Base-by-base conservation (phyloP, 305 asterid genomes). In the Rubia peregrina region DNA sequence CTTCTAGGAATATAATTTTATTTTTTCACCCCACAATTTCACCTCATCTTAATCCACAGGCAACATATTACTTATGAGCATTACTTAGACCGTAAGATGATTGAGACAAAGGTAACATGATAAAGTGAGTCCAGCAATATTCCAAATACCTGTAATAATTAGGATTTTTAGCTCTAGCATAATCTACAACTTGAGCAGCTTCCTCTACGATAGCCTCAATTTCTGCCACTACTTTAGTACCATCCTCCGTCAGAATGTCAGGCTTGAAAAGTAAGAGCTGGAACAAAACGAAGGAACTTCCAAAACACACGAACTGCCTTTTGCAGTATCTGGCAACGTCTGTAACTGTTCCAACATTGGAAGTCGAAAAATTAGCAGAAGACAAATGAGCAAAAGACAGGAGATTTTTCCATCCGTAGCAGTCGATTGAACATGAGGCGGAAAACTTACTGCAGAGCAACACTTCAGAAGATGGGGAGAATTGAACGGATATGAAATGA, bases 141-240 rank as follows among this genome's bases (percentile, higher is more conserved):
- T 11, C 41, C 24, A 65, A 51, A 71, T 81, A 91, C 98, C 99
- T 90, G 94, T 88, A 90, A 85, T 95, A 95, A 77, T 95, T 95
- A 70, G 98, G 92, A 76, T 91, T 86, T 80, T 88, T 88, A 42
- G 86, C 89, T 75, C 76, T 90, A 70, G 92, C 83, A 53, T 86
- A 89, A 77, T 86, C 98, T 75, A 95, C 99, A 72, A 95, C 95
- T 81, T 91, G 97, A 77, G 98, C 99, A 71, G 98, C 98, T 84
- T 94, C 99, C 83, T 94, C 96, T 85, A 94, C 69, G 78, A 85
- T 73, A 75, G 88, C 96, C 83, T 91, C 97, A 70, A 91, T 91
- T 81, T 95, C 99, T 38, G 97, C 98, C 83, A 87, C 73, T 74
- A 88, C 98, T 74, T 85, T 83, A 67, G 96, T 94, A 71, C 67